Conservation (phyloP, 805 yeast genomes). For the Torulaspora microellipsoides region DNA sequence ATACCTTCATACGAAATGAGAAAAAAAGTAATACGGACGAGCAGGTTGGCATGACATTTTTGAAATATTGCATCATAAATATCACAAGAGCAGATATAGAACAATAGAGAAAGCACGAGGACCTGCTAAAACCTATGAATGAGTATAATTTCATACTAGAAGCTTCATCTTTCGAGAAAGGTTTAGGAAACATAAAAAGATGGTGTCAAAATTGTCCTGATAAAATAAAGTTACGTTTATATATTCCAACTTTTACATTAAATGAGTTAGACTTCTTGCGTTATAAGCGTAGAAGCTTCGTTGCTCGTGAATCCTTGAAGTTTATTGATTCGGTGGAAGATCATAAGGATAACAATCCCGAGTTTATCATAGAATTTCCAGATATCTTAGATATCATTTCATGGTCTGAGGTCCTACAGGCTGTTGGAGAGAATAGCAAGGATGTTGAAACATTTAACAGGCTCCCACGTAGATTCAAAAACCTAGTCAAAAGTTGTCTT, state of each 20-base stretch:
- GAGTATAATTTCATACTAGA: conserved; percentile 50
- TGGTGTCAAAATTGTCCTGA: conserved; percentile 45
- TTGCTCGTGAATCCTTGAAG: conserved; percentile 60
- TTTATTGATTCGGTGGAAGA: conserved; percentile 47
- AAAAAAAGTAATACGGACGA: too few species aligned
- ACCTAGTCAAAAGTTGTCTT: conserved; percentile 53
- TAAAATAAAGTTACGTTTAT: conserved; percentile 39
- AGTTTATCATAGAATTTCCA: conserved; percentile 46
- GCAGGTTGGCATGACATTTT: too few species aligned
- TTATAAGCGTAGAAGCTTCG: conserved; percentile 52
- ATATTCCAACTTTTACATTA: conserved; percentile 48
- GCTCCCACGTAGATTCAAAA: conserved; percentile 51
- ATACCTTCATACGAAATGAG: too few species aligned
- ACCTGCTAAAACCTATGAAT: conserved; percentile 7
- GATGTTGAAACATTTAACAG: conserved; percentile 14
- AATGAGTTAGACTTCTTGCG: conserved; percentile 56
- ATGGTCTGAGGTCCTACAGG: conserved; percentile 23
- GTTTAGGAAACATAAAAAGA: conserved; percentile 60
- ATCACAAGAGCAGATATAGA: too few species aligned
- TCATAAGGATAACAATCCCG: conserved; percentile 12
- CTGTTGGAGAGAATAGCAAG: conserved; percentile 7
- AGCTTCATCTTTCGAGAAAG: conserved; percentile 63
- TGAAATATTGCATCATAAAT: too few species aligned
- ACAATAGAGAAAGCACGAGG: too few species aligned
- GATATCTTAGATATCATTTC: conserved; percentile 31